A percentile compares a stretch with the other conserved stretches of the same genome.
phyloP scores from a whole-genome alignment of 495 filamentous ascomycete genomes.

The Aspergillus baeticus region DNA sequence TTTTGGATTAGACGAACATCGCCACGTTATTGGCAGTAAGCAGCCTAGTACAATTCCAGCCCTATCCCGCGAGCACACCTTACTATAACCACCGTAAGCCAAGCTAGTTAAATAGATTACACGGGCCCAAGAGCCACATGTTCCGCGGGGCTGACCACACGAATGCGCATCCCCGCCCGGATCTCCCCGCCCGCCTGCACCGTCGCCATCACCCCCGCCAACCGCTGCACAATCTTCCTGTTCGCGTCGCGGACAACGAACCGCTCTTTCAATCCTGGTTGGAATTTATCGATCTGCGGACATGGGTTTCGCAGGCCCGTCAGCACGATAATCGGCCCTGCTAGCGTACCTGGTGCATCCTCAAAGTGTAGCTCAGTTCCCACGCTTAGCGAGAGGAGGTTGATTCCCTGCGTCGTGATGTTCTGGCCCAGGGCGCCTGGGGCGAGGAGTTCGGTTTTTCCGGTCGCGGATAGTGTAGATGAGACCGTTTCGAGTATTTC shows the following conservation, averaged over 20 bases:
- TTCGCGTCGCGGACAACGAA: conserved; percentile 8
- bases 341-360: background rate
- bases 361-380: conserved; percentile 10
- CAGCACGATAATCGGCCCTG: background rate
- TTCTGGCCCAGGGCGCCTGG: conserved; percentile 10
- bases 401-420: conserved; percentile 10
- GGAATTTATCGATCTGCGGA: conserved; percentile 4
- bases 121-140: background rate
- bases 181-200: conserved; percentile 7
- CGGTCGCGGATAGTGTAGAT: background rate
- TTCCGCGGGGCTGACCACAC: background rate
- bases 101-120: too few relatives aligned
- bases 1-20: too few relatives aligned
- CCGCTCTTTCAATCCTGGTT: conserved; percentile 7
- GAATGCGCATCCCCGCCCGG: conserved; percentile 1
- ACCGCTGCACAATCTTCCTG: background rate
- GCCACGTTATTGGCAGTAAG: too few relatives aligned
- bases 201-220: conserved; percentile 15
- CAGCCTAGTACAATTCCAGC: too few relatives aligned
- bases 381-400: background rate
- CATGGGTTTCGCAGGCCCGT: conserved; percentile 12
- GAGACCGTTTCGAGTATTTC: background rate
- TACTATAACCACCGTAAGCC: too few relatives aligned
- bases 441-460: background rate
- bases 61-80: too few relatives aligned